phyloP scores from a whole-genome alignment of 768 basidiomycete species.

The Pulveroboletus ravenelii region DNA sequence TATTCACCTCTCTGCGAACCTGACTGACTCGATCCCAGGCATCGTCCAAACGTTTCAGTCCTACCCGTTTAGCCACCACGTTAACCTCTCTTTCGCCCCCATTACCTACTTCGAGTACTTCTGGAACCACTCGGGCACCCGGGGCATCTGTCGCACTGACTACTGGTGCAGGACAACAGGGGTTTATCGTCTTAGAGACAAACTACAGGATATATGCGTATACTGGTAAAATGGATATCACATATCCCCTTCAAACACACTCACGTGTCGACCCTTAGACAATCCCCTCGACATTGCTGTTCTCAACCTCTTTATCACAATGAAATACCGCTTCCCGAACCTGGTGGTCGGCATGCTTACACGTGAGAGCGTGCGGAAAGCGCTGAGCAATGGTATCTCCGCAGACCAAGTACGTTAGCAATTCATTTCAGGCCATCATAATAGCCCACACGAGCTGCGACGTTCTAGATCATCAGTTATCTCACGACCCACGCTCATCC shows the following conservation, averaged over 20 bases:
- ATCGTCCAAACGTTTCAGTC: slow-evolving; percentile 79
- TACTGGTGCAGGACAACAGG: slow-evolving; percentile 61
- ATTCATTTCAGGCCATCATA: slow-evolving; percentile 10
- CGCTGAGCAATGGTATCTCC: slow-evolving; percentile 90
- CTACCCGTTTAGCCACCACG: slow-evolving; percentile 91
- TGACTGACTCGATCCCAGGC: slow-evolving; percentile 38
- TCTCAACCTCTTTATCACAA: slow-evolving; percentile 84
- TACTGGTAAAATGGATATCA: slow-evolving; percentile 56
- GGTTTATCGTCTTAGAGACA: slow-evolving; percentile 95
- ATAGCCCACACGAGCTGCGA: slow-evolving; percentile 10
- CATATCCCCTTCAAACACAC: neutral
- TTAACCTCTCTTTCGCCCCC: slow-evolving; percentile 87
- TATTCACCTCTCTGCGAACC: slow-evolving; percentile 11
- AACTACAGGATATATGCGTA: slow-evolving; percentile 99
- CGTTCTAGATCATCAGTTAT: slow-evolving; percentile 85
- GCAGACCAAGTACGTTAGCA: slow-evolving; percentile 76
- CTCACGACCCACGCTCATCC: slow-evolving; percentile 93
- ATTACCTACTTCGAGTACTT: slow-evolving; percentile 50
- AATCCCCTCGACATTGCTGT: slow-evolving; percentile 97
- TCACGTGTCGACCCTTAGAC: slow-evolving; percentile 44
- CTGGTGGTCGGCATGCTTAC: slow-evolving; percentile 95
- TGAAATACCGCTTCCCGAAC: slow-evolving; percentile 95
- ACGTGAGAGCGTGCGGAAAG: slow-evolving; percentile 91
- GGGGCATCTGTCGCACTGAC: slow-evolving; percentile 32
- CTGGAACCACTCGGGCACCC: slow-evolving; percentile 16